Evolutionary conservation across 768 basidiomycete genomes (phyloP).

Genomic region (Amanita phalloides): DNA sequence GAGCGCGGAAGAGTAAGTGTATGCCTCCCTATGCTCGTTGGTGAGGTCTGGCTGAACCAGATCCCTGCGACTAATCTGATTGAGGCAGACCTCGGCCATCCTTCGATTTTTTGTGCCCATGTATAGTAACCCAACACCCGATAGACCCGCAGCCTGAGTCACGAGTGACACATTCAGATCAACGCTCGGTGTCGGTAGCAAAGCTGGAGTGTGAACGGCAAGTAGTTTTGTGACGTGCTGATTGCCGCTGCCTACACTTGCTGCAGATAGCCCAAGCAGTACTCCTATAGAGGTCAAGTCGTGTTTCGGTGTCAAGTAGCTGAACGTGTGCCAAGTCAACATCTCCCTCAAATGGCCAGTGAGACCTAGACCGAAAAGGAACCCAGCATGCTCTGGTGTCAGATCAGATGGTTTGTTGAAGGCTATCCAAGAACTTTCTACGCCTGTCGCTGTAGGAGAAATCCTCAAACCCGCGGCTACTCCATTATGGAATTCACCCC

Average conservation of each 20-base stretch:
- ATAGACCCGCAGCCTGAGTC: slow-evolving; percentile 81
- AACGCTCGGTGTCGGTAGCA: slow-evolving; percentile 78
- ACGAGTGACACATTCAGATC: slow-evolving; percentile 86
- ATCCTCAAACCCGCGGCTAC: slow-evolving; percentile 87
- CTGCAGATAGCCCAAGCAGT: slow-evolving; percentile 86
- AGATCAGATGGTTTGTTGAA: slow-evolving; percentile 91
- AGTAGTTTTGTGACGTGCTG: slow-evolving; percentile 84
- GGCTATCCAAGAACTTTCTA: slow-evolving; percentile 93
- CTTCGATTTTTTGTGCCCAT: slow-evolving; percentile 79
- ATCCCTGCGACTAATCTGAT: slow-evolving; percentile 71
- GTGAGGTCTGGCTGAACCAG: slow-evolving; percentile 75
- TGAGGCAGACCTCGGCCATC: slow-evolving; percentile 88
- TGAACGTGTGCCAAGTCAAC: slow-evolving; percentile 92
- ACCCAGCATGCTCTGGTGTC: slow-evolving; percentile 93
- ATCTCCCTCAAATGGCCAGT: slow-evolving; percentile 85
- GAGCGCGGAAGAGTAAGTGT: slow-evolving; percentile 79
- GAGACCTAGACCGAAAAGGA: slow-evolving; percentile 85
- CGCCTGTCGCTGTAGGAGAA: slow-evolving; percentile 55
- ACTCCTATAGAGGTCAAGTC: slow-evolving; percentile 92
- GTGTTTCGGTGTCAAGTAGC: slow-evolving; percentile 92
- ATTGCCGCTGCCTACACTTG: slow-evolving; percentile 79
- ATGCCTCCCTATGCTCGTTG: slow-evolving; percentile 86
- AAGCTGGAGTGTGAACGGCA: slow-evolving; percentile 86
- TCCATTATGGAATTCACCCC: slow-evolving; percentile 99
- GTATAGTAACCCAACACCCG: slow-evolving; percentile 84